Base-by-base conservation (phyloP, 1,284 basidiomycete species). In the Ceratobasidium sp. region DNA sequence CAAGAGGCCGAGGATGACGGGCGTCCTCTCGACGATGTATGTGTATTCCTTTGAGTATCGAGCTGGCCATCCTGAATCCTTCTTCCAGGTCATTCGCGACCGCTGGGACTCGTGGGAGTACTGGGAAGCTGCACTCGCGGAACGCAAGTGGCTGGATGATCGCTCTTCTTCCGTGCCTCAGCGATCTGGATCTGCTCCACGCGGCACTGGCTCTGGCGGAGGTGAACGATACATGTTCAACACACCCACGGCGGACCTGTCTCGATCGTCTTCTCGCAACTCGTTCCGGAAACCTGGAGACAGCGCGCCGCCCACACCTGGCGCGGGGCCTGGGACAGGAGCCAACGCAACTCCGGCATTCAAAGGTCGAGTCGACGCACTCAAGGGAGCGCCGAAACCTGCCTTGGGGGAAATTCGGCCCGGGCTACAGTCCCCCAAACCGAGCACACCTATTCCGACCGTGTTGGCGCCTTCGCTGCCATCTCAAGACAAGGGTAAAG, bases 1-100 rank as follows among this genome's bases (percentile, higher is more conserved):
- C 96, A 98, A 77, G 86, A 91, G 3, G 94, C 92, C 0, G 89
- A 94, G 72, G 94, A 96, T 75, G 93, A 96, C 74, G 85, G 86
- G 1, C 81, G 85, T 22, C 75, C 87, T 0, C 78, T 96, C 1
- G 90, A 94, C 75, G 88, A 95, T 65, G 86, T 98, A 50, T 1
- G 62, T 43, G 38, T 20, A 20, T 7, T 40, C 31, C 35, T n/a
- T n/a, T n/a, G n/a, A 10, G 12, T 34, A 31, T 35, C 31, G 12
- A 31, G 2, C 49, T 53, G 13, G 13, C 4, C 6, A 31, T 20
- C 1, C 8, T 6, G 10, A 15, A 6, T 47, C 15, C 27, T 43
- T 38, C 3, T 38, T n/a, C 12, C 45, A 65, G 62, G 50, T 65
- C n/a, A 54, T 65, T 27, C 62, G 62, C 27, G 62, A 65, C 50